Evolutionary conservation across 768 basidiomycete genomes (phyloP).

Genomic region (Amylocystis lapponica): DNA sequence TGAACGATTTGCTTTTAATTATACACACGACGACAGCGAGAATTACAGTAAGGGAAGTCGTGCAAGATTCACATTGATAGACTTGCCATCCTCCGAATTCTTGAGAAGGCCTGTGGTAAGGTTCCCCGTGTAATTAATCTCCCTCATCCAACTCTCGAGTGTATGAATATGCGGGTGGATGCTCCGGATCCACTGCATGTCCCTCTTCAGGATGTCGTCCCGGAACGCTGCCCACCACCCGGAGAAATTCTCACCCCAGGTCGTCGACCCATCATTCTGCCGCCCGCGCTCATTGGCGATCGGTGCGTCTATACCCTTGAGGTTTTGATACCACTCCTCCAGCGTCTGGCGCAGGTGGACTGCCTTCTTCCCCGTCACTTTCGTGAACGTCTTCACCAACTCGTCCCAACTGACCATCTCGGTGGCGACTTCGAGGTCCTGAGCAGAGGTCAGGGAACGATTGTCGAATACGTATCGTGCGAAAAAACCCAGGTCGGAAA

Average conservation of each 20-base stretch:
- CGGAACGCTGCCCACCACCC: conserved; percentile 39
- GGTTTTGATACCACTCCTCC: conserved; percentile 12
- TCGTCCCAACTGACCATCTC: conserved; percentile 21
- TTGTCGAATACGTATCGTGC: conserved; percentile 26
- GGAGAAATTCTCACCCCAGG: conserved; percentile 31
- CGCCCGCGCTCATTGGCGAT: conserved; percentile 12
- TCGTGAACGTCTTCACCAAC: conserved; percentile 20
- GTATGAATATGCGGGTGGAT: conserved; percentile 32
- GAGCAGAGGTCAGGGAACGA: conserved; percentile 17
- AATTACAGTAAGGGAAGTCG: too few species aligned
- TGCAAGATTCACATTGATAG: too few species aligned
- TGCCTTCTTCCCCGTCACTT: conserved; percentile 22
- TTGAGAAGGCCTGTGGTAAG: conserved; percentile 2
- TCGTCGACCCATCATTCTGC: conserved; percentile 16
- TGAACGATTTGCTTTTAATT: too few species aligned
- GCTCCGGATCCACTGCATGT: conserved; percentile 39
- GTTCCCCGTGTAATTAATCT: conserved; percentile 22
- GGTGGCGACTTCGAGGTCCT: conserved; percentile 23
- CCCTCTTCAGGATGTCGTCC: conserved; percentile 37
- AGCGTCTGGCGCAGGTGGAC: conserved; percentile 12
- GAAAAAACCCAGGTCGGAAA: conserved; percentile 27
- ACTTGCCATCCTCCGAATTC: conserved; percentile 3
- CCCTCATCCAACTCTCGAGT: conserved; percentile 38
- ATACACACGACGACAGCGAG: too few species aligned
- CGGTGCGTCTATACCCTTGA: conserved; percentile 14